Evolutionary conservation across 2,329 filamentous ascomycete species (phyloP).

Genomic region (Corynespora cassiicola): DNA sequence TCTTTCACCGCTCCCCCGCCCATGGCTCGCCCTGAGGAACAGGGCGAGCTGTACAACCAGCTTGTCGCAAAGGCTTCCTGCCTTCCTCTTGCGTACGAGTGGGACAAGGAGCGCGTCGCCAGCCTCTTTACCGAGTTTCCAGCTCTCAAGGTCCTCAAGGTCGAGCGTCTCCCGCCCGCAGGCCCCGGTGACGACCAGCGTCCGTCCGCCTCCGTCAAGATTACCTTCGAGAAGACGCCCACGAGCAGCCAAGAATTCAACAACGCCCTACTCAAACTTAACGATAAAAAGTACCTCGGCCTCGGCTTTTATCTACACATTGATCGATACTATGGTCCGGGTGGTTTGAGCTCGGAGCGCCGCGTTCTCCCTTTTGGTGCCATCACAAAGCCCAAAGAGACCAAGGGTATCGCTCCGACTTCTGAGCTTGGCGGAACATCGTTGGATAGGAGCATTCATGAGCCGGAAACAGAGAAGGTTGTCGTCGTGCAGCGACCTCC

Average conservation of each 20-base stretch:
- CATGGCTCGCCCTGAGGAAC: not conserved
- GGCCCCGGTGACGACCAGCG: constrained; percentile 22
- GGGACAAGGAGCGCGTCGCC: constrained; percentile 28
- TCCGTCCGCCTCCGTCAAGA: constrained; percentile 35
- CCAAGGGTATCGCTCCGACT: constrained; percentile 37
- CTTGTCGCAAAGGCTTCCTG: constrained; percentile 41
- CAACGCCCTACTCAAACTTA: constrained; percentile 38
- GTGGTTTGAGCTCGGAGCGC: constrained; percentile 28
- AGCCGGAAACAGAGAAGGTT: constrained; percentile 13
- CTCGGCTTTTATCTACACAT: constrained; percentile 42
- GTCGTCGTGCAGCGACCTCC: constrained; percentile 57
- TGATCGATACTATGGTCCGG: constrained; percentile 37
- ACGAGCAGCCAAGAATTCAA: constrained; percentile 34
- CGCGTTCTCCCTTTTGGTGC: constrained; percentile 38
- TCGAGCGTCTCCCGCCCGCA: constrained; percentile 31
- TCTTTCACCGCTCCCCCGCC: too few relatives aligned
- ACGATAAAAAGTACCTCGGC: constrained; percentile 42
- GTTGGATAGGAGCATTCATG: constrained; percentile 26
- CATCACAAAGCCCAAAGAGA: constrained; percentile 33
- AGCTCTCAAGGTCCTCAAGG: constrained; percentile 38
- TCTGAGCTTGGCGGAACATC: constrained; percentile 31
- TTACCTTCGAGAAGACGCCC: constrained; percentile 41
- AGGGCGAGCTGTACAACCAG: too few relatives aligned
- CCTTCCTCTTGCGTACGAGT: constrained; percentile 35
- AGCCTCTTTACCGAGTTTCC: constrained; percentile 37